Evolutionary conservation across 1,284 basidiomycete genomes (phyloP).

Genomic region (Cryptococcus sp.): DNA sequence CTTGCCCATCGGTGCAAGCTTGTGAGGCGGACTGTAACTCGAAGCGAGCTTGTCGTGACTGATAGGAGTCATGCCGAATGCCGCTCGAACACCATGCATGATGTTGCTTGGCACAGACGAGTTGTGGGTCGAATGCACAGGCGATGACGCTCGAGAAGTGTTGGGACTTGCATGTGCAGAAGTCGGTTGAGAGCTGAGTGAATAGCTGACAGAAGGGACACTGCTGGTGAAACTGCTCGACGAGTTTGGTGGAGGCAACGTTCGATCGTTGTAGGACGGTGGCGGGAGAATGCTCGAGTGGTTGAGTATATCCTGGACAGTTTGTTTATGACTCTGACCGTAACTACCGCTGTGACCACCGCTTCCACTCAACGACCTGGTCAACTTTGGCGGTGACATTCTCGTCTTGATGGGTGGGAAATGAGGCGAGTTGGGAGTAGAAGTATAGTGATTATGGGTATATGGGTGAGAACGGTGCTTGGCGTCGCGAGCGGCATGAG

Average conservation of each 20-base stretch:
- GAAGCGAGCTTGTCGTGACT: constrained; percentile 6
- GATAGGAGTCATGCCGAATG: constrained; percentile 88
- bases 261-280: constrained; percentile 41
- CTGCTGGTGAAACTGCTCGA: constrained; percentile 36
- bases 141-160: constrained; percentile 45
- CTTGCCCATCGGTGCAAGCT: constrained; percentile 37
- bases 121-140: constrained; percentile 31
- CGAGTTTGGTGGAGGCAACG: constrained; percentile 46
- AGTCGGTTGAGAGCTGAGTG: constrained; percentile 34
- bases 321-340: constrained; percentile 25
- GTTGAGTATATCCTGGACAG: constrained; percentile 55
- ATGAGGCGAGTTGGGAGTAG: constrained; percentile 47
- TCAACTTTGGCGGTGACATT: constrained; percentile 46
- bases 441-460: constrained; percentile 25
- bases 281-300: constrained; percentile 43
- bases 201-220: constrained; percentile 35
- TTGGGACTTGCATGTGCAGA: constrained; percentile 47
- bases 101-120: constrained; percentile 45
- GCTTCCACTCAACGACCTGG: constrained; percentile 26
- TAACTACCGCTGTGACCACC: constrained; percentile 4
- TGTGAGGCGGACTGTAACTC: constrained; percentile 24
- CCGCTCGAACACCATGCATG: constrained; percentile 66
- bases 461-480: constrained; percentile 52
- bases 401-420: constrained; percentile 34
- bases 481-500: constrained; percentile 48